These are phyloP conservation scores for Cruciata laevipes DNA, from an alignment of 257 asterid species.

Conservation along the genomic window DNA sequence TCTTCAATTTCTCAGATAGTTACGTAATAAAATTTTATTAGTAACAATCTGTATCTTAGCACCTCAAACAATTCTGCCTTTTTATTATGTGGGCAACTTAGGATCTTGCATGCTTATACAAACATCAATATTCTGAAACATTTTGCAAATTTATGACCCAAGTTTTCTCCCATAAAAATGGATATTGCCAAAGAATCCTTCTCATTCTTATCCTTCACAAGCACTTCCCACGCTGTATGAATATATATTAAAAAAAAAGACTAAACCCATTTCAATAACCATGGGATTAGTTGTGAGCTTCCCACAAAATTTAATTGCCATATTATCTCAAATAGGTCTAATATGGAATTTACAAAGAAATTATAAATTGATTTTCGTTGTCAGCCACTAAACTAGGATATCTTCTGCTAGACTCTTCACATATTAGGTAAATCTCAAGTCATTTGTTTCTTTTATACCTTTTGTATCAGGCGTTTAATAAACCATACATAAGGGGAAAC, in stretches of 20 bases:
- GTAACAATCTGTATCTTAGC: neutral
- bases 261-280: neutral
- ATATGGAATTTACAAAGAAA: neutral
- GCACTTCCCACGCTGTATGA: neutral
- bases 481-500: neutral
- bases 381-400: neutral
- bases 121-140: neutral
- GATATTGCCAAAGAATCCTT: neutral
- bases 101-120: neutral
- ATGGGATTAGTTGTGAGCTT: neutral
- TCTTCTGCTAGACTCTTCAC: neutral
- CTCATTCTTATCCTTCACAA: neutral
- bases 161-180: neutral
- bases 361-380: neutral
- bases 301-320: neutral
- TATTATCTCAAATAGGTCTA: neutral
- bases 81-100: neutral
- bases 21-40: neutral
- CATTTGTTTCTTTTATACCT: neutral
- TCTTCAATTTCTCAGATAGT: constrained; percentile 1
- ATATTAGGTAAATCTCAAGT: neutral
- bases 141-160: neutral
- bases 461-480: neutral
- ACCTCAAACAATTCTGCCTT: neutral
- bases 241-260: neutral